Evolutionary conservation across 1,284 basidiomycete genomes (phyloP), one percentile per base, ranked within the genome.

Genomic region (Ustilago vetiveriae): DNA sequence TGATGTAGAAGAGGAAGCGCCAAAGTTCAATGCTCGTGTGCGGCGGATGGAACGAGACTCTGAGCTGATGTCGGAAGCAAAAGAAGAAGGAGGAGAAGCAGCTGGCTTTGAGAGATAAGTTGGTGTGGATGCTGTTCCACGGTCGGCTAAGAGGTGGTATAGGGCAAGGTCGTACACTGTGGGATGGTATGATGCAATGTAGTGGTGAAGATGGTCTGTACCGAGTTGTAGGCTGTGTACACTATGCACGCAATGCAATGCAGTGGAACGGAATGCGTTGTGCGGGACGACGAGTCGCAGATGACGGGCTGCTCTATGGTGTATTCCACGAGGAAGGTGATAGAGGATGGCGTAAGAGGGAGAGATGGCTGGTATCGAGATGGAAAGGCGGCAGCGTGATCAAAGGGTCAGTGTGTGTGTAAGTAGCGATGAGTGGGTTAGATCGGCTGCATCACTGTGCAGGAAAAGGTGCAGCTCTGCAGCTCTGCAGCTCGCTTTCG

Each of bases 191-290:
- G 49, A 37, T 32, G 10, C 29, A 44, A 27, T 51, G 21, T 23
- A 27, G 49, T 17, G 11, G 39, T 23, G 35, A 35, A 6, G 33
- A 4, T 6, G 7, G 33, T 9, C 14, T 35, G 33, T n/a, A 35
- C 7, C 16, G 33, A 21, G 36, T 6, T 37, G 36, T 13, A 37
- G 6, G 29, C 29, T 8, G 27, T 45, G 47, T 30, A 44, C 45
- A 47, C 47, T 37, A 19, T 57, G 54, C 54, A 43, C 7, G n/a
- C n/a, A n/a, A n/a, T n/a, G n/a, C n/a, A n/a, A 19, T 51, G 55
- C 55, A 51, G 32, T 43, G 26, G 33, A 33, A n/a, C 37, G 57
- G 57, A 52, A 53, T 47, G 57, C 44, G 43, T 33, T 36, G 29
- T 35, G 40, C n/a, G 8, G 27, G 22, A 27, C 10, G 22, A 36